Evolutionary conservation across 331 rosid species (phyloP).

Genomic region (Erythrophleum ivorense): DNA sequence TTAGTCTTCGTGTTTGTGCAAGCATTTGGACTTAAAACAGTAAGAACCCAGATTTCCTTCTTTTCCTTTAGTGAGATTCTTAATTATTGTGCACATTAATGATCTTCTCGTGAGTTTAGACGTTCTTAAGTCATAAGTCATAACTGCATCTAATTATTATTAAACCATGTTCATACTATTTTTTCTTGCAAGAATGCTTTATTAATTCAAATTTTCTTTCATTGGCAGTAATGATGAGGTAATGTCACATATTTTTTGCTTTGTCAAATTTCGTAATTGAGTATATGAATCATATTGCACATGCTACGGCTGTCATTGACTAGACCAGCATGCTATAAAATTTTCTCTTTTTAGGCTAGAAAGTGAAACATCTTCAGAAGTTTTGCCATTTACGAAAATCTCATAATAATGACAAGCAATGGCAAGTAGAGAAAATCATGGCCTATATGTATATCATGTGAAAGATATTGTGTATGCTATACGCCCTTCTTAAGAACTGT

Average conservation of each 20-base stretch:
- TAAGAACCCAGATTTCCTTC: conserved; percentile 22
- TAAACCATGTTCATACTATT: neutral
- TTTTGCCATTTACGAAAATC: conserved; percentile 26
- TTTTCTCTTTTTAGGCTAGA: neutral
- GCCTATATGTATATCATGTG: conserved; percentile 6
- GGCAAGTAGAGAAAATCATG: conserved; percentile 11
- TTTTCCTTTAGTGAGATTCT: conserved; percentile 23
- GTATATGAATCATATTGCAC: conserved; percentile 37
- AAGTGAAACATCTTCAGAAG: neutral
- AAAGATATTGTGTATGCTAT: conserved; percentile 7
- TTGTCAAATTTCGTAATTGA: conserved; percentile 31
- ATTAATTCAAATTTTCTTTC: neutral
- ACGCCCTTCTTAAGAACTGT: neutral
- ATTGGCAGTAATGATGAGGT: neutral
- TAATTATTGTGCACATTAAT: neutral
- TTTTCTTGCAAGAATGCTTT: neutral
- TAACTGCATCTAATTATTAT: neutral
- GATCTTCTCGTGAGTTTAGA: neutral
- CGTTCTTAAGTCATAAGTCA: neutral
- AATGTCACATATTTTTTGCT: neutral
- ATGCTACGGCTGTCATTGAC: conserved; percentile 35
- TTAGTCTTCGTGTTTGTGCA: conserved; percentile 18
- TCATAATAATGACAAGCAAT: neutral
- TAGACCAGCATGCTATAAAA: conserved; percentile 25
- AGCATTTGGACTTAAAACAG: conserved; percentile 33